Percentiles rank a stretch among this genome's conserved stretches.
Evolutionary conservation across 148 eudicot species (phyloP).

Genomic region (Persicaria maculosa): DNA sequence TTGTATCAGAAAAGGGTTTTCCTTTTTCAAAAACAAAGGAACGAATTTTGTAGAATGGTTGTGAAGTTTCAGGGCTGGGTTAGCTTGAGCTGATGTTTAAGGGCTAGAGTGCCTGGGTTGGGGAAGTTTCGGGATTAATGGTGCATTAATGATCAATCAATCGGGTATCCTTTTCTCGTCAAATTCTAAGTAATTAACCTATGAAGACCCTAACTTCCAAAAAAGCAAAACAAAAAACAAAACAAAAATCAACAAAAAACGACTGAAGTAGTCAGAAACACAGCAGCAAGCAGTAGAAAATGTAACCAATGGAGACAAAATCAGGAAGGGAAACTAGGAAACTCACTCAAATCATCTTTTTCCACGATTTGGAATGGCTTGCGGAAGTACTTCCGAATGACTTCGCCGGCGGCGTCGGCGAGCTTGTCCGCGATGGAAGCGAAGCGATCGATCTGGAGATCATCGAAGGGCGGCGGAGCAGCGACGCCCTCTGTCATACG

Average conservation of each 20-base stretch:
- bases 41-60: no score
- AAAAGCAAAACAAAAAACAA: background rate
- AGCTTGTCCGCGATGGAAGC: conserved; percentile 43
- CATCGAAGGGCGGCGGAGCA: conserved; percentile 10
- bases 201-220: background rate
- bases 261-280: background rate
- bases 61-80: no score
- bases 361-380: conserved; percentile 63
- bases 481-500: background rate
- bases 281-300: background rate
- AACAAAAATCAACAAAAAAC: background rate
- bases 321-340: background rate
- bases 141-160: no score
- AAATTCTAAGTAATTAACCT: background rate
- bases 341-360: conserved; percentile 72
- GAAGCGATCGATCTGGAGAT: conserved; percentile 42
- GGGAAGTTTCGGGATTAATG: no score
- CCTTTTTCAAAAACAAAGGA: no score
- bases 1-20: no score
- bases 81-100: no score
- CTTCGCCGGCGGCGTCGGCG: conserved; percentile 83
- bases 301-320: background rate
- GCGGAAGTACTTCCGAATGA: conserved; percentile 72
- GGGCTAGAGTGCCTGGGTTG: no score
- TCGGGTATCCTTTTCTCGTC: background rate